A percentile compares a stretch with the other conserved stretches of the same genome.
These are phyloP conservation scores for Kandelia obovata DNA, from an alignment of 345 rosid genomes.

Conservation along the genomic window DNA sequence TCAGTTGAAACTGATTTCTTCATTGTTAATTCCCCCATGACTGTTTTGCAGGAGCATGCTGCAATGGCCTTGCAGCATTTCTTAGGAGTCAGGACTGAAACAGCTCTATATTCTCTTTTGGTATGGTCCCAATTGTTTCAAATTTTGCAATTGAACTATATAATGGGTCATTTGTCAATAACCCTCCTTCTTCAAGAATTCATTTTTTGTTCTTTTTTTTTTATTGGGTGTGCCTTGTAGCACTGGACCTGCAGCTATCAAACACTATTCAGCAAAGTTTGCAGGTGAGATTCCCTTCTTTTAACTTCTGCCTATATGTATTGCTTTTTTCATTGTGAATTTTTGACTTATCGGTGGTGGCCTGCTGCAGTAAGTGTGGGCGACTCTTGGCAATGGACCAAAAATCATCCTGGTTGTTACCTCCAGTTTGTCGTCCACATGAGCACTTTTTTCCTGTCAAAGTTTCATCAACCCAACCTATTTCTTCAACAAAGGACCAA, in stretches of 20 bases:
- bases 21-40: neutral
- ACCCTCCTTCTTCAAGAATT: too few species aligned
- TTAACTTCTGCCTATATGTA: constrained; percentile 2
- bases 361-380: constrained; percentile 60
- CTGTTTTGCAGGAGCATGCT: constrained; percentile 68
- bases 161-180: neutral
- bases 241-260: constrained; percentile 85
- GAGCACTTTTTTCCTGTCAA: constrained; percentile 13
- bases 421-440: constrained; percentile 29
- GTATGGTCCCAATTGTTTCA: constrained; percentile 33
- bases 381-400: constrained; percentile 68
- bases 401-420: constrained; percentile 35
- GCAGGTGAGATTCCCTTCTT: constrained; percentile 47
- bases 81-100: constrained; percentile 49
- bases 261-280: constrained; percentile 58
- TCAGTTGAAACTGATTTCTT: constrained; percentile 11
- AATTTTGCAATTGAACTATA: neutral
- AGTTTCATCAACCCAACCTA: constrained; percentile 5
- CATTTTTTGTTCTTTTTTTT: neutral
- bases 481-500: constrained; percentile 19
- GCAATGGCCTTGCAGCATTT: constrained; percentile 70
- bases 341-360: constrained; percentile 11
- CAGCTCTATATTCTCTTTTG: constrained; percentile 65
- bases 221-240: constrained; percentile 31
- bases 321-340: constrained; percentile 2